phyloP scores from a whole-genome alignment of 2,329 filamentous ascomycete genomes.

The Neonectria neomacrospora region DNA sequence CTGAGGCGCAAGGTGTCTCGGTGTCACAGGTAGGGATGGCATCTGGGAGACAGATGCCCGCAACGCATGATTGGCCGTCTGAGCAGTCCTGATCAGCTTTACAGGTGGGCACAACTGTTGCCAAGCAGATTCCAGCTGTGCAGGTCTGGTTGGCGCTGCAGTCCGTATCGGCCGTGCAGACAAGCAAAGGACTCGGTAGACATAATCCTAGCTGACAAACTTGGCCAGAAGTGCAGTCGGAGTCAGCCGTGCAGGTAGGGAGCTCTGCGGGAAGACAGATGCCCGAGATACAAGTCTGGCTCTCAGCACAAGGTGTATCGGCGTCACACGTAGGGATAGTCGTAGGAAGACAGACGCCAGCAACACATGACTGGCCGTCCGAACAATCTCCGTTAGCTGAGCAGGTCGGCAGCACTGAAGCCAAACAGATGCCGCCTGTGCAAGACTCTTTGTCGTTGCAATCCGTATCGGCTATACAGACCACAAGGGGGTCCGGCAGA shows the following conservation, averaged over 20 bases:
- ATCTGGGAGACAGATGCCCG: slow-evolving; percentile 13
- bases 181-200: not conserved
- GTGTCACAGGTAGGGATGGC: not conserved
- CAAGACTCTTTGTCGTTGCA: not conserved
- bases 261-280: not conserved
- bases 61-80: not conserved
- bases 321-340: not conserved
- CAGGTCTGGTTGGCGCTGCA: slow-evolving; percentile 5
- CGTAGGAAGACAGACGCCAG: slow-evolving; percentile 12
- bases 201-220: not conserved
- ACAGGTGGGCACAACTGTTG: slow-evolving; percentile 1
- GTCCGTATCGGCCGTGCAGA: not conserved
- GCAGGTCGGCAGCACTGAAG: not conserved
- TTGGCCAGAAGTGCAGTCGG: slow-evolving; percentile 3
- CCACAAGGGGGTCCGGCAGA: not conserved
- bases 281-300: not conserved
- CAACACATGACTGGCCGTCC: not conserved
- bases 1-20: not conserved
- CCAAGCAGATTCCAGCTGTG: slow-evolving; percentile 10
- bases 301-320: not conserved
- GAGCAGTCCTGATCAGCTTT: slow-evolving; percentile 4
- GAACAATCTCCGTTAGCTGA: not conserved
- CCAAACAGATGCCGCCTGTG: not conserved
- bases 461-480: not conserved
- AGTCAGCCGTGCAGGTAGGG: not conserved